Conservation (phyloP, 345 rosid species). For the Bruguiera sexangula region DNA sequence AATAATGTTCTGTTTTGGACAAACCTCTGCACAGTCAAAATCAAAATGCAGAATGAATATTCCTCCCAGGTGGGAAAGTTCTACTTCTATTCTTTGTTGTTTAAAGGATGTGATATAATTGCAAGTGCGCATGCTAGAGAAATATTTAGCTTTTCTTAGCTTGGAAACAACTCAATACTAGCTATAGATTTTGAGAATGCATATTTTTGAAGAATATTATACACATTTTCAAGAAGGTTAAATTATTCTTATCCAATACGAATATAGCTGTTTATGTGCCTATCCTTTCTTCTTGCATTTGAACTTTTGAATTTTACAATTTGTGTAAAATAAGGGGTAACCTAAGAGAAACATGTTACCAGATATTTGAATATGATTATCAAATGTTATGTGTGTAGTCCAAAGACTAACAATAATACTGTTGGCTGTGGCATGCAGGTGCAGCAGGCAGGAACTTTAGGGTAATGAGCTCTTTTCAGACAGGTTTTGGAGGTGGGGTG, state of each 20-base stretch:
- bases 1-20: constrained; percentile 15
- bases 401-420: neutral
- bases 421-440: neutral
- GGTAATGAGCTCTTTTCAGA: constrained; percentile 9
- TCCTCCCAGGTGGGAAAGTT: constrained; percentile 30
- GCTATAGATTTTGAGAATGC: too few species aligned
- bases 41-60: constrained; percentile 31
- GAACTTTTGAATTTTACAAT: too few species aligned
- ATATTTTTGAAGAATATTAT: too few species aligned
- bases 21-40: constrained; percentile 9
- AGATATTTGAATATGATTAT: too few species aligned
- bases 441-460: constrained; percentile 11
- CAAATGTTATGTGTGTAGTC: too few species aligned
- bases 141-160: neutral
- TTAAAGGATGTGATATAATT: neutral
- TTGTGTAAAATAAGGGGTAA: too few species aligned
- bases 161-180: constrained; percentile 2
- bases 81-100: constrained; percentile 11
- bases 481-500: constrained; percentile 4
- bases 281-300: too few species aligned
- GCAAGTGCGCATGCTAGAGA: too few species aligned
- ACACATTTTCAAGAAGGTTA: too few species aligned
- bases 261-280: too few species aligned
- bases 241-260: too few species aligned
- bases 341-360: too few species aligned